phyloP scores from a whole-genome alignment of 1,139 yeast species.

The Saccharomyces hybrid region DNA sequence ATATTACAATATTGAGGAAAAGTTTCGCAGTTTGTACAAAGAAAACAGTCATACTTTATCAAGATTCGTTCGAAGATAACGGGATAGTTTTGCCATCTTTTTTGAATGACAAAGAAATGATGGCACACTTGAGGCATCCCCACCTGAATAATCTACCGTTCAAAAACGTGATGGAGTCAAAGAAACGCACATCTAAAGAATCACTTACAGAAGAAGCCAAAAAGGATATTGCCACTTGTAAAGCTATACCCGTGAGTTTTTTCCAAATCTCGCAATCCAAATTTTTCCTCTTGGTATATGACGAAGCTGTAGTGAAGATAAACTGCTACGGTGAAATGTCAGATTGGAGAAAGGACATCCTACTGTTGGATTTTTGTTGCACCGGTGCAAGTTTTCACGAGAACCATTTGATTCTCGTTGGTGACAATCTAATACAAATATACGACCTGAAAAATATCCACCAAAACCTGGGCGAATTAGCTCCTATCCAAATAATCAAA shows the following conservation, averaged over 20 bases:
- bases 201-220: constrained; percentile 28
- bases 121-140: constrained; percentile 23
- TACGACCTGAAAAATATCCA: constrained; percentile 42
- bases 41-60: constrained; percentile 59
- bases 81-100: constrained; percentile 45
- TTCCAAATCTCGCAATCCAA: constrained; percentile 42
- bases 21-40: constrained; percentile 60
- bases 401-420: constrained; percentile 54
- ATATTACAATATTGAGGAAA: constrained; percentile 50
- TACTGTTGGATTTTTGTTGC: constrained; percentile 59
- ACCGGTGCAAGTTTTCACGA: constrained; percentile 46
- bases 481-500: constrained; percentile 61
- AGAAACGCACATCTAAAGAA: constrained; percentile 33
- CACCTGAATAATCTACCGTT: constrained; percentile 25
- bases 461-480: constrained; percentile 22
- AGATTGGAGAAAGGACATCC: constrained; percentile 41
- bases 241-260: constrained; percentile 54
- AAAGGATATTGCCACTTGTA: constrained; percentile 24
- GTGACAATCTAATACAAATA: constrained; percentile 65
- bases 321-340: constrained; percentile 60
- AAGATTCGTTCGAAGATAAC: constrained; percentile 46
- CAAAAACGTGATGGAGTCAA: constrained; percentile 30
- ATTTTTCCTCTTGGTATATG: constrained; percentile 59
- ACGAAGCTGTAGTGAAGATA: constrained; percentile 62
- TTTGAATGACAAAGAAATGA: constrained; percentile 27